Evolutionary conservation across 129 eudicot species (phyloP).

Genomic region (Mikania micrantha): DNA sequence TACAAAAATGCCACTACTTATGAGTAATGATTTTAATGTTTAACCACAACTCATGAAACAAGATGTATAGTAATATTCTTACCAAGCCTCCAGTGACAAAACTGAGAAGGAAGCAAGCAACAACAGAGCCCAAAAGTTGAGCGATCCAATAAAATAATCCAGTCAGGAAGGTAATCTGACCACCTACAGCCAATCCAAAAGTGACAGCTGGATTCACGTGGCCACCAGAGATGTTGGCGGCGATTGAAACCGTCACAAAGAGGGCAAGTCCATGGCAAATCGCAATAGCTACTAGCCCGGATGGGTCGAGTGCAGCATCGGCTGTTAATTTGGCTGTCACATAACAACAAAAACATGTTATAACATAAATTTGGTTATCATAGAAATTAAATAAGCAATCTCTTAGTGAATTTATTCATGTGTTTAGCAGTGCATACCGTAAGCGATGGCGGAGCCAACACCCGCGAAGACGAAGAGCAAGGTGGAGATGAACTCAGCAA

Average conservation of each 20-base stretch:
- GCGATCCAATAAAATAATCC: constrained; percentile 74
- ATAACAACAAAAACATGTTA: background rate
- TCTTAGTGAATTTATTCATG: no score
- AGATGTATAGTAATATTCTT: background rate
- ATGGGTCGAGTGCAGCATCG: constrained; percentile 67
- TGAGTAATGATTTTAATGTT: background rate
- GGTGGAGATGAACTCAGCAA: constrained; percentile 95
- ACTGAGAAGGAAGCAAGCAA: constrained; percentile 61
- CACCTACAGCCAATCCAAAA: constrained; percentile 84
- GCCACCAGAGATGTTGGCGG: constrained; percentile 94
- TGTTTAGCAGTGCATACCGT: constrained; percentile 22
- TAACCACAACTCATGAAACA: background rate
- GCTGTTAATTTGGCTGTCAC: constrained; percentile 62
- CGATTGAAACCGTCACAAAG: constrained; percentile 83
- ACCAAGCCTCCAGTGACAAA: constrained; percentile 85
- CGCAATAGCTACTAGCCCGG: constrained; percentile 80
- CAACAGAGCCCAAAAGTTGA: constrained; percentile 60
- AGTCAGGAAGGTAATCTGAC: constrained; percentile 77
- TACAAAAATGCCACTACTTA: background rate
- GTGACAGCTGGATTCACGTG: constrained; percentile 94
- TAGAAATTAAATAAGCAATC: no score
- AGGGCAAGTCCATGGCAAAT: constrained; percentile 77
- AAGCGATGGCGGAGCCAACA: constrained; percentile 93
- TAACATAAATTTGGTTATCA: no score
- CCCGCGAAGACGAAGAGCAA: constrained; percentile 95